Percentiles rank a stretch among this genome's conserved stretches.
Conservation (phyloP, 129 eudicot genomes). For the Chrysanthemum makinoi region DNA sequence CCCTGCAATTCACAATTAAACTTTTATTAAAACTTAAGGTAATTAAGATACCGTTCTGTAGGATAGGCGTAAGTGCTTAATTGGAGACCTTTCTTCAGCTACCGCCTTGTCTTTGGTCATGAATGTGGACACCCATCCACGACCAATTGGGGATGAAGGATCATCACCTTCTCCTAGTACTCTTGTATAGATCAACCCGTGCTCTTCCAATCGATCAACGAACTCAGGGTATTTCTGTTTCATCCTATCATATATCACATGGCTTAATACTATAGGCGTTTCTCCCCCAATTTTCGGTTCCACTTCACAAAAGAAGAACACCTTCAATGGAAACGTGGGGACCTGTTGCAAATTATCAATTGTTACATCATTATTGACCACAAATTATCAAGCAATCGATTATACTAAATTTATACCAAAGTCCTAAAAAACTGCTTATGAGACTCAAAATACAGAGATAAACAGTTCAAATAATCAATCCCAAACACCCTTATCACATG, state of each 20-base stretch:
- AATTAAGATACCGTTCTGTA: not conserved
- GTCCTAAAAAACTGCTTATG: too few relatives aligned
- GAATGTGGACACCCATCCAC: constrained; percentile 96
- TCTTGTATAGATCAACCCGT: constrained; percentile 72
- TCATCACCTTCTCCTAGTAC: constrained; percentile 90
- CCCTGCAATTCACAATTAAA: constrained; percentile 50
- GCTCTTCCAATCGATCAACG: constrained; percentile 67
- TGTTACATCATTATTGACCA: too few relatives aligned
- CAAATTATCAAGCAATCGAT: too few relatives aligned
- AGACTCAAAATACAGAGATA: too few relatives aligned
- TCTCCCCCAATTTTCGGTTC: constrained; percentile 92
- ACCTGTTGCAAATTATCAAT: constrained; percentile 39
- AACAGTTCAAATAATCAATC: too few relatives aligned
- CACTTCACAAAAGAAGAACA: constrained; percentile 95
- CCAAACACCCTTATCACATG: too few relatives aligned
- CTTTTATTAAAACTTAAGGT: not conserved
- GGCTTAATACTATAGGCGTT: constrained; percentile 94
- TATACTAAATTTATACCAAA: too few relatives aligned
- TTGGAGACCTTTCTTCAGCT: constrained; percentile 80
- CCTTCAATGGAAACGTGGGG: constrained; percentile 77
- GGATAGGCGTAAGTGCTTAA: not conserved
- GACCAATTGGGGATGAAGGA: constrained; percentile 93
- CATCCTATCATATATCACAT: constrained; percentile 80
- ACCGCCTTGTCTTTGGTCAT: constrained; percentile 75
- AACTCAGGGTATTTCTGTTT: constrained; percentile 76